phyloP scores from a whole-genome alignment of 176 grass and related monocot species.

The Triticum timopheevii region DNA sequence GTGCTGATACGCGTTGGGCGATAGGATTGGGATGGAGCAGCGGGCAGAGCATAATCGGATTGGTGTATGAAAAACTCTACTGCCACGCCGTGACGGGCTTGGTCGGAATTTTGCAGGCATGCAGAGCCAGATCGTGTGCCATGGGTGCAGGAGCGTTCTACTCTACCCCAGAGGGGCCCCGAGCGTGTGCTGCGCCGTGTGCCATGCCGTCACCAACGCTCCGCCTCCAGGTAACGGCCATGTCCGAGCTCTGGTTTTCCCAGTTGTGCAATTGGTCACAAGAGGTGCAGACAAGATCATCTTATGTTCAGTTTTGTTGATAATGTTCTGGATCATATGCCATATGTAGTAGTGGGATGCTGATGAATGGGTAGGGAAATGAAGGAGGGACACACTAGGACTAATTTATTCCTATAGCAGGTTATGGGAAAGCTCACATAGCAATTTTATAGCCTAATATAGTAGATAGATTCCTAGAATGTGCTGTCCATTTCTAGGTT shows the following conservation, averaged over 20 bases:
- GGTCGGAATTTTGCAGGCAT: constrained; percentile 48
- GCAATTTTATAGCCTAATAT: neutral
- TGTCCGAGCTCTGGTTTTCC: neutral
- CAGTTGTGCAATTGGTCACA: neutral
- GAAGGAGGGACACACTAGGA: neutral
- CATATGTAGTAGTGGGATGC: neutral
- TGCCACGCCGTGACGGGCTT: neutral
- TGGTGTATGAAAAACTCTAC: neutral
- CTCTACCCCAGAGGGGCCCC: constrained; percentile 65
- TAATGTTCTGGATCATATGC: neutral
- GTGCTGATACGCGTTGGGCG: neutral
- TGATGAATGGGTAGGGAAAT: constrained; percentile 8
- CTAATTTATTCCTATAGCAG: neutral
- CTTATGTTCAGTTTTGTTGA: neutral
- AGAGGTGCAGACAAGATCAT: neutral
- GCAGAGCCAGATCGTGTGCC: constrained; percentile 88
- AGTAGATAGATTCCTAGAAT: neutral
- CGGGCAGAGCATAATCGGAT: neutral
- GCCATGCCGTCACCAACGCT: constrained; percentile 42
- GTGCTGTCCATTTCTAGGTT: neutral
- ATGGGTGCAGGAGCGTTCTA: constrained; percentile 73
- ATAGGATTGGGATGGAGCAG: neutral
- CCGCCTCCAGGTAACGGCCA: constrained; percentile 54
- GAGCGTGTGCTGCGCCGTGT: constrained; percentile 65
- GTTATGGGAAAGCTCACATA: neutral